Base-by-base conservation (phyloP, 177 flowering plant genomes). In the Telopea speciosissima region DNA sequence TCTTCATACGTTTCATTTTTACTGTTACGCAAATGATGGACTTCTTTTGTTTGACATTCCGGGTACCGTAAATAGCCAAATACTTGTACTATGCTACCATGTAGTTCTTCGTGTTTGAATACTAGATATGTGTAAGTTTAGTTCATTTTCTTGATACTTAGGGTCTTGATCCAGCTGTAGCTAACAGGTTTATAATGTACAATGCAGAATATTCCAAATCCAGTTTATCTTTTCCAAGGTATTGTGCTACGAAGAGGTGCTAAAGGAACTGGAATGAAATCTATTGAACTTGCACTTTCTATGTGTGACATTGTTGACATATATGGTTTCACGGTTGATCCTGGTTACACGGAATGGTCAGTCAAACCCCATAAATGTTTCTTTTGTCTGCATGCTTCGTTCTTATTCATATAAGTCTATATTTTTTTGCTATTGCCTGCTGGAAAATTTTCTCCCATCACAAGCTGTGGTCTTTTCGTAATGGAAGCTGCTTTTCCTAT, bases 231-330 rank as follows among this genome's bases (percentile, higher is more conserved):
- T 63, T 95, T 95, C 83, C 97, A 95, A 85, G 99, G 99, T 62
- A 95, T 95, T 80, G 99, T 95, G 24, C 79, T 95, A 12, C 86
- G 99, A n/a, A 83, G 97, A 85, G 99, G 99, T 73, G 99, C 99
- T 70, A 93, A 95, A 84, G 99, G 99, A 81, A 95, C 99, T 76
- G 99, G 99, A 81, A 93, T 93, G 97, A 95, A 95, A 81, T 88
- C 99, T 74, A 82, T 95, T 61, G 99, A 95, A 76, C 82, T 95
- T 24, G 99, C 99, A 52, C 96, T 93, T 65, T 95, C 98, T 58
- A 90, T 95, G 96, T 95, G 98, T 66, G 99, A 95, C 78, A 85
- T 89, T 81, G 98, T 95, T 68, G 90, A 95, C 77, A 93, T 95
- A 65, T 95, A 95, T 84, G 98, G 99, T 73, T 95, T 95, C 79